These are phyloP conservation scores for Paralagenidium karlingii DNA, from an alignment of 352 stramenopile genomes.

Conservation along the genomic window DNA sequence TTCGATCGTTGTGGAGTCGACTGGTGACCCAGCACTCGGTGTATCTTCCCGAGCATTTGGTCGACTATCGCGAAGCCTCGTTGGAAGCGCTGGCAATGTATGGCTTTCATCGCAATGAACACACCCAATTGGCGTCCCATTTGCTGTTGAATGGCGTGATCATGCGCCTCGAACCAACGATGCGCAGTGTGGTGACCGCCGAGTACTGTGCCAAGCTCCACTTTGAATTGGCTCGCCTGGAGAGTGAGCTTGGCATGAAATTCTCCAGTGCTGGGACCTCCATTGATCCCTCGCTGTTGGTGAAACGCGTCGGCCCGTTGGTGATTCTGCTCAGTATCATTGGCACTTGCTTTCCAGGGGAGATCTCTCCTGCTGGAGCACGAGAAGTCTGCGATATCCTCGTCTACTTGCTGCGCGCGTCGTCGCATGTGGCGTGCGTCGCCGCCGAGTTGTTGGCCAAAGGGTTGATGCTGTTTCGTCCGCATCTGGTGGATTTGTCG, in stretches of 20 bases:
- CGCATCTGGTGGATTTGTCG: slow-evolving; percentile 67
- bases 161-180: slow-evolving; percentile 34
- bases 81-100: slow-evolving; percentile 62
- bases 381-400: slow-evolving; percentile 74
- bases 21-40: slow-evolving; percentile 78
- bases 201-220: slow-evolving; percentile 75
- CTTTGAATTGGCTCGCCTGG: slow-evolving; percentile 59
- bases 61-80: slow-evolving; percentile 50
- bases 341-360: slow-evolving; percentile 72
- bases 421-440: slow-evolving; percentile 46
- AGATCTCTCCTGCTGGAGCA: slow-evolving; percentile 59
- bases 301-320: slow-evolving; percentile 48
- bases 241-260: slow-evolving; percentile 30
- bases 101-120: slow-evolving; percentile 64
- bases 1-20: slow-evolving; percentile 79
- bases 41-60: slow-evolving; percentile 57
- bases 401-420: slow-evolving; percentile 41
- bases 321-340: slow-evolving; percentile 78
- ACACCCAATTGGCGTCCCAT: slow-evolving; percentile 57
- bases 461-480: slow-evolving; percentile 71
- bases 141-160: slow-evolving; percentile 64
- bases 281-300: slow-evolving; percentile 21
- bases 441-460: slow-evolving; percentile 70
- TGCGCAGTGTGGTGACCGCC: slow-evolving; percentile 33
- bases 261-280: slow-evolving; percentile 12